Conservation (phyloP, 1,284 basidiomycete genomes). For the Sparassis latifolia region DNA sequence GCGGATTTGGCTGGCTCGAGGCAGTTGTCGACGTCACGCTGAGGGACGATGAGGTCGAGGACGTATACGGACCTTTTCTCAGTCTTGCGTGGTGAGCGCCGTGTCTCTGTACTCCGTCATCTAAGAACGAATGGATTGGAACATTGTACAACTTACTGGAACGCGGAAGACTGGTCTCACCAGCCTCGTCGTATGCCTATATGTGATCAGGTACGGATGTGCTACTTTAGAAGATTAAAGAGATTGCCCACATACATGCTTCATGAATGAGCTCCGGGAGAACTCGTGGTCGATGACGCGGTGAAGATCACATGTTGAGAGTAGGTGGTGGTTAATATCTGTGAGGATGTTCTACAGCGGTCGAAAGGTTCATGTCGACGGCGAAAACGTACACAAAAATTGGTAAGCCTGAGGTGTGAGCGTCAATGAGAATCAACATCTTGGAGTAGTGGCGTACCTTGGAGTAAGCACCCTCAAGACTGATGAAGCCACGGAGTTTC, state of each 20-base stretch:
- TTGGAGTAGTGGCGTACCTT: conserved; percentile 40
- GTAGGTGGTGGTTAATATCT: conserved; percentile 82
- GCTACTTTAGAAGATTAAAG: neutral
- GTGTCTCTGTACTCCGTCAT: conserved; percentile 32
- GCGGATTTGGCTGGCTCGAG: conserved; percentile 70
- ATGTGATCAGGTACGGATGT: conserved; percentile 6
- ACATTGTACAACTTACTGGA: conserved; percentile 30
- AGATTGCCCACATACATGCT: conserved; percentile 40
- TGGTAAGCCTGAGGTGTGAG: conserved; percentile 60
- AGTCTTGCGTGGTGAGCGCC: conserved; percentile 67
- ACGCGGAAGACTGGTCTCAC: conserved; percentile 38
- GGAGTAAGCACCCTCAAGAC: conserved; percentile 65
- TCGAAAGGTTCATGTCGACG: neutral
- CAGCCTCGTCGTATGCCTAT: conserved; percentile 60
- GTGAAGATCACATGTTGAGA: conserved; percentile 66
- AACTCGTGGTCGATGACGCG: conserved; percentile 63
- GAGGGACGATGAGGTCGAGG: conserved; percentile 64
- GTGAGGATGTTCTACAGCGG: conserved; percentile 1
- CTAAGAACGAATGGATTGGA: neutral
- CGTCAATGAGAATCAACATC: neutral
- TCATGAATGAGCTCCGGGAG: conserved; percentile 59
- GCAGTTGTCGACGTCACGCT: conserved; percentile 65
- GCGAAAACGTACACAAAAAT: conserved; percentile 60
- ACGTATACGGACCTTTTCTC: conserved; percentile 80
- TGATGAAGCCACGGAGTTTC: conserved; percentile 74